Percentiles rank a stretch among this genome's conserved stretches.
Conservation (phyloP, 257 asterid species). For the Primulina tabacum region DNA sequence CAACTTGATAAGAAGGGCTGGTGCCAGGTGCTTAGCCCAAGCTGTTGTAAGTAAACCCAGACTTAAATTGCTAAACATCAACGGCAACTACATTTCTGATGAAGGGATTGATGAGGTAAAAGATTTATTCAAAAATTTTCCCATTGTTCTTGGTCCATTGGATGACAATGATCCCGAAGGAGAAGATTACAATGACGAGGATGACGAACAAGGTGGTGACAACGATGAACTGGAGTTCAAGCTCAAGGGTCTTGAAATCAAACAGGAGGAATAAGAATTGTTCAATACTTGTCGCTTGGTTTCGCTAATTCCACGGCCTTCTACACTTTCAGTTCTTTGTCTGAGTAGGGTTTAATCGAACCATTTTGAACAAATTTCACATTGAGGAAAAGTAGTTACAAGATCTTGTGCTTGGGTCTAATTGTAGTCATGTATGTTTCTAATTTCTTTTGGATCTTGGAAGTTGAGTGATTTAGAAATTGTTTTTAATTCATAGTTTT, state of each 20-base stretch:
- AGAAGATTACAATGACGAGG: conserved; percentile 72
- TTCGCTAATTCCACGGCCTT: conserved; percentile 10
- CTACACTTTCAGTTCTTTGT: conserved; percentile 23
- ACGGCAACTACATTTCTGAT: conserved; percentile 88
- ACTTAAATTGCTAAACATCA: conserved; percentile 59
- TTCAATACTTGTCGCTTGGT: conserved; percentile 16
- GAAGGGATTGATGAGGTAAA: conserved; percentile 90
- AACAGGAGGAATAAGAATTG: conserved; percentile 48
- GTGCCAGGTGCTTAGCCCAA: conserved; percentile 83
- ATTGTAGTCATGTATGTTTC: conserved; percentile 14
- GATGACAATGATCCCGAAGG: conserved; percentile 98
- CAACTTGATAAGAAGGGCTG: conserved; percentile 80
- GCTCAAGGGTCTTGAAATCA: conserved; percentile 79
- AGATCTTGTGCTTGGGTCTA: conserved; percentile 19
- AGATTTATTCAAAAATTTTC: conserved; percentile 61
- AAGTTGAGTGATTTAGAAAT: conserved; percentile 11
- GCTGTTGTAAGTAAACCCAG: conserved; percentile 67
- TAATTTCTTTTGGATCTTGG: conserved; percentile 9
- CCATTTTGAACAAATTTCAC: conserved; percentile 9
- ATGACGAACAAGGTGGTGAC: conserved; percentile 43
- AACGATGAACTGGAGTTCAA: conserved; percentile 63
- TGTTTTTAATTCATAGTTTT: conserved; percentile 1
- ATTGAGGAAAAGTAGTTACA: not conserved
- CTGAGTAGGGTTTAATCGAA: conserved; percentile 16
- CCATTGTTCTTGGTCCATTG: conserved; percentile 62